Base-by-base conservation (phyloP, 345 rosid species). In the Gossypium stocksii region DNA sequence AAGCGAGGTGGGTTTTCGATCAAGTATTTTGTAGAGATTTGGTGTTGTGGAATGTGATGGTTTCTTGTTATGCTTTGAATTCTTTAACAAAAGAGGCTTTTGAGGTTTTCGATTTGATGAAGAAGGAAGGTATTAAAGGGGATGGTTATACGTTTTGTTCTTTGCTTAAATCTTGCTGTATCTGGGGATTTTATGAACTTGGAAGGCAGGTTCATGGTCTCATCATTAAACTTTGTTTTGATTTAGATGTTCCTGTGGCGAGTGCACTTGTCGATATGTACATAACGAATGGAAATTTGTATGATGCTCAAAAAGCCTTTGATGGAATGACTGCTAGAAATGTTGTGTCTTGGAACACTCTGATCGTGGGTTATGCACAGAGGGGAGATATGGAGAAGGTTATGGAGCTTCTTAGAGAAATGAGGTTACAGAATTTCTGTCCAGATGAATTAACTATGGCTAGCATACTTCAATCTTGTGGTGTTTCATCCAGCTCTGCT, bases 401-500 rank as follows among this genome's bases (percentile, higher is more conserved):
- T 54, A 66, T 85, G 85, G 84, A 78, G 67, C 88, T 87, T 80
- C 77, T 90, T 38, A 23, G 23, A 15, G 74, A 77, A 71, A 89
- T 91, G 89, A 53, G 87, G 53, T 70, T 14, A 15, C 78, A 74
- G 54, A 83, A 82, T 58, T 69, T 86, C 41, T 49, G 48, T 57
- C 91, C 93, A 7, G 91, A 90, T 68, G 95, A 89, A 78, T 71
- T 86, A 76, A 87, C 89, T 69, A 59, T 90, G 68, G 83, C 94
- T 23, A 84, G 89, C 78, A 75, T 89, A 74, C 62, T 91, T 72
- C 85, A 88, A 82, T 89, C 93, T 11, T 86, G 88, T 69, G 79
- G 89, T 38, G 77, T 57, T 70, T 66, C 62, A 64, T 83, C 89
- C 15, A 74, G 82, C 19, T 25, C 20, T n/a, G 41, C 44, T 71